Evolutionary conservation across 2,329 filamentous ascomycete species (phyloP), one percentile per base, ranked within the genome.

Genomic region (Phaeoacremonium minimum): DNA sequence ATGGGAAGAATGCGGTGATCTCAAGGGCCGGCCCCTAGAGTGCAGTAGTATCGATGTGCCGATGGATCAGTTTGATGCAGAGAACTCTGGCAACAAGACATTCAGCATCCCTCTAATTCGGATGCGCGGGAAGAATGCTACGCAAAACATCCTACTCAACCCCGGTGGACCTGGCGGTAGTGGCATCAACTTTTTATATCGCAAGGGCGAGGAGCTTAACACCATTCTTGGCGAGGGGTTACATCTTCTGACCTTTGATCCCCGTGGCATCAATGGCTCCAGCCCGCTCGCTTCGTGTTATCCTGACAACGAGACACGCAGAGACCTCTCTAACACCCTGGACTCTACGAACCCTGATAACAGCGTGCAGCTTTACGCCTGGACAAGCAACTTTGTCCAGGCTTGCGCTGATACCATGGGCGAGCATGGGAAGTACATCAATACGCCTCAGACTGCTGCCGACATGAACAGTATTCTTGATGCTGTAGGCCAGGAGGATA

Each of bases 381-480:
- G 61, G 61, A 51, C 65, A 2, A 46, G 57, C 15, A 69, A 66
- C 38, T 61, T 55, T 33, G 67, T 56, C 4, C 52, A 49, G 9
- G 60, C 64, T 0, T 72, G 69, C 32, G 41, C 46, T 5, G 67
- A 73, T 9, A 67, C 52, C 2, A 66, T 64, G 57, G 67, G 65
- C 1, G 64, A 68, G 32, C 50, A 69, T 41, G 64, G 60, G 4
- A 44, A 43, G 7, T 70, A 71, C 41, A 51, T 71, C 40, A 71
- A 72, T 38, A 73, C 69, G 1, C 68, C 67, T 0, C 68, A 72
- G 46, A 68, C 66, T 1, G 70, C 67, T 8, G 65, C 69, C 19
- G 70, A 74, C 40, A 72, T 73, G 67, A 69, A 71, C 43, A 62
- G 52, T 11, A 71, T 73, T 18, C 50, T 73, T 2, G 63, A 71